phyloP scores from a whole-genome alignment of 2,329 filamentous ascomycete genomes.

The Cyphellophora europaea region DNA sequence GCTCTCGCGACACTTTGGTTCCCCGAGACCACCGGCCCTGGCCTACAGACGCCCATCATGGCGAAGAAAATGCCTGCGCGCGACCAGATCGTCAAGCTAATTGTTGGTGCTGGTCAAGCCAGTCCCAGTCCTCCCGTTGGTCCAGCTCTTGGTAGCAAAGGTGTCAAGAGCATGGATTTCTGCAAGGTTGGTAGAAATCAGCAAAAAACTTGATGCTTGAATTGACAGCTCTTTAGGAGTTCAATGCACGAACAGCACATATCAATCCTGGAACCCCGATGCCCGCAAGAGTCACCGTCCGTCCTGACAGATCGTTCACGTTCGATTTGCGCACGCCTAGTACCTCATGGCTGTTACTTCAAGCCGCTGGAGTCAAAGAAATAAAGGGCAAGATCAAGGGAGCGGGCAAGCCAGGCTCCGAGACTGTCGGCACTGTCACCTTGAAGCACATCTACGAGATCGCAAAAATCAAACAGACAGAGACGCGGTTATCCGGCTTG shows the following conservation, averaged over 20 bases:
- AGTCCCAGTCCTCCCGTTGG: conserved; percentile 92
- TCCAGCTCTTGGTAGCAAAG: conserved; percentile 91
- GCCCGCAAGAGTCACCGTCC: conserved; percentile 82
- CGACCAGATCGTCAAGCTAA: conserved; percentile 87
- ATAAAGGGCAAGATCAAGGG: conserved; percentile 64
- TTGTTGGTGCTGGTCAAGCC: conserved; percentile 91
- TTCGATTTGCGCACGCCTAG: conserved; percentile 91
- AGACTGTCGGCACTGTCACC: conserved; percentile 74
- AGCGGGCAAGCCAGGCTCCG: conserved; percentile 63
- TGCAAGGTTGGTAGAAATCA: conserved; percentile 79
- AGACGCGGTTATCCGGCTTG: conserved; percentile 63
- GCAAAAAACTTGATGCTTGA: too few species aligned
- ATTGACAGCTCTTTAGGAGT: conserved; percentile 81
- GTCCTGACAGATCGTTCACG: conserved; percentile 82
- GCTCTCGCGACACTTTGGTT: too few species aligned
- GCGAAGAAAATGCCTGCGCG: conserved; percentile 41
- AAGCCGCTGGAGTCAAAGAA: conserved; percentile 65
- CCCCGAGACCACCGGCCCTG: too few species aligned
- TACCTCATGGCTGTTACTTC: conserved; percentile 82
- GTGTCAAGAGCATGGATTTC: conserved; percentile 99
- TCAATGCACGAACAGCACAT: conserved; percentile 88
- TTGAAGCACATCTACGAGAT: conserved; percentile 98
- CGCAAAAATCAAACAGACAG: conserved; percentile 85
- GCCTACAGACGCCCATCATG: too few species aligned
- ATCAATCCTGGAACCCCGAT: conserved; percentile 75